Evolutionary conservation across 108 stramenopile species (phyloP).

Genomic region (Schizochytrium sp.): DNA sequence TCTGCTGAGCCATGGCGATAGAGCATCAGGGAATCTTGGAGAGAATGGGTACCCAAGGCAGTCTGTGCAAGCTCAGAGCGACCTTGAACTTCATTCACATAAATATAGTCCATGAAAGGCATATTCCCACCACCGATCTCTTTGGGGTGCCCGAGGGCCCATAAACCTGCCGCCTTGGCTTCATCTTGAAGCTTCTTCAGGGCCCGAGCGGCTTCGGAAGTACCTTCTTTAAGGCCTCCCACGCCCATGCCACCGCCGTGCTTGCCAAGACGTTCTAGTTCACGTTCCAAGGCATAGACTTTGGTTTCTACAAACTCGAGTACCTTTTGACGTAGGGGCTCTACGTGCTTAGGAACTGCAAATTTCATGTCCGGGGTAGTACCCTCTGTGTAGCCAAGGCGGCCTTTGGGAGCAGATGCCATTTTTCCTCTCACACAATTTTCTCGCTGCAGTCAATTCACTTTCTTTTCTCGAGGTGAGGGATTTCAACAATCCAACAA

Average conservation of each 20-base stretch:
- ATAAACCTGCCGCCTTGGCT: constrained; percentile 48
- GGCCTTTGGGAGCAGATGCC: constrained; percentile 14
- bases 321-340: constrained; percentile 31
- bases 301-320: constrained; percentile 45
- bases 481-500: too few species aligned
- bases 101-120: constrained; percentile 59
- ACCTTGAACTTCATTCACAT: constrained; percentile 59
- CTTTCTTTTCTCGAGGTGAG: neutral
- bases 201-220: neutral
- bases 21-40: constrained; percentile 53
- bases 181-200: constrained; percentile 37
- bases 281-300: constrained; percentile 44
- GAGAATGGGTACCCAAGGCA: constrained; percentile 35
- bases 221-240: constrained; percentile 52
- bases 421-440: neutral
- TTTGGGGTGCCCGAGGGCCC: constrained; percentile 59
- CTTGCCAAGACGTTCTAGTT: constrained; percentile 29
- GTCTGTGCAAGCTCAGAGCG: constrained; percentile 44
- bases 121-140: constrained; percentile 39
- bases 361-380: constrained; percentile 10
- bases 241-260: constrained; percentile 58
- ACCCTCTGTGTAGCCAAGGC: neutral
- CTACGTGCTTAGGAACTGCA: constrained; percentile 58
- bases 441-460: neutral
- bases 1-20: constrained; percentile 77